Percentiles rank a stretch among this genome's conserved stretches.
Evolutionary conservation across 768 basidiomycete species (phyloP).

Genomic region (Tephrocybe sp.): DNA sequence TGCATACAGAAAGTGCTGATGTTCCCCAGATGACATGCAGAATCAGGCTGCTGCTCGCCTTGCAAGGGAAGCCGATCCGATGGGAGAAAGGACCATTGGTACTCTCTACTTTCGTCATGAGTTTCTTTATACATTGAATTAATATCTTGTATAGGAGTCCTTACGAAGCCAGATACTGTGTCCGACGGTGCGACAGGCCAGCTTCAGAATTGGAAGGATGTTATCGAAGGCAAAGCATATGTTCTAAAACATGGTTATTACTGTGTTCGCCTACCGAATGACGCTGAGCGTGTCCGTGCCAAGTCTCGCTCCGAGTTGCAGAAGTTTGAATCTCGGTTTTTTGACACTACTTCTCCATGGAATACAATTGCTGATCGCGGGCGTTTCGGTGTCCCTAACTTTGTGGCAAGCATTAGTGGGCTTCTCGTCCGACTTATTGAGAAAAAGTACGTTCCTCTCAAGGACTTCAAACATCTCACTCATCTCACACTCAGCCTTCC

Average conservation of each 20-base stretch:
- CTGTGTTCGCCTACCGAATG: conserved; percentile 64
- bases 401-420: conserved; percentile 50
- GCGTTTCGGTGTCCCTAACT: conserved; percentile 54
- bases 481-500: conserved; percentile 40
- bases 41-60: conserved; percentile 58
- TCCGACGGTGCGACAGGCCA: conserved; percentile 36
- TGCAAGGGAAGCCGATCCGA: conserved; percentile 49
- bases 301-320: conserved; percentile 36
- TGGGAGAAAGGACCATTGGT: conserved; percentile 65
- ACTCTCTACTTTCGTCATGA: conserved; percentile 4
- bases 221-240: conserved; percentile 47
- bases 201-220: conserved; percentile 44
- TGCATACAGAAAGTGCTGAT: no score
- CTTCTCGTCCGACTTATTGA: conserved; percentile 54
- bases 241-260: conserved; percentile 57
- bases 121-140: not conserved
- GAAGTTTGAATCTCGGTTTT: conserved; percentile 38
- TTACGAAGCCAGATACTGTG: conserved; percentile 69
- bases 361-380: conserved; percentile 35
- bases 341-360: conserved; percentile 52
- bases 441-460: conserved; percentile 37
- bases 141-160: conserved; percentile 42
- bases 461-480: not conserved
- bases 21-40: conserved; percentile 56
- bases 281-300: conserved; percentile 41